A percentile compares a stretch with the other conserved stretches of the same genome.
phyloP scores from a whole-genome alignment of 2,329 filamentous ascomycete genomes.

The Venturia carpophila region DNA sequence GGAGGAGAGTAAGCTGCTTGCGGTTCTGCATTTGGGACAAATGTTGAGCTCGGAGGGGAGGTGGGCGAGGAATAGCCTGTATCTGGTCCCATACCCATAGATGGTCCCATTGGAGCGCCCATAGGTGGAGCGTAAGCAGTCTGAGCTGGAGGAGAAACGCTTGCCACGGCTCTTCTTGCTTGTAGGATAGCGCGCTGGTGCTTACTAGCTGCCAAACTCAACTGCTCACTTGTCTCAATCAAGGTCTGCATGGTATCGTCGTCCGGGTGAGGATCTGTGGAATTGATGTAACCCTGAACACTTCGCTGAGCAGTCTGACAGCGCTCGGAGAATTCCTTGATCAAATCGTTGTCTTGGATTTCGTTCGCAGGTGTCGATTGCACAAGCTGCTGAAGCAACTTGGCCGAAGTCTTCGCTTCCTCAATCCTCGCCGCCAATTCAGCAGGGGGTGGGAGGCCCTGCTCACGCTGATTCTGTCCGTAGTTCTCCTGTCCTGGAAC shows the following conservation, averaged over 20 bases:
- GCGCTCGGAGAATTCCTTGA: slow-evolving; percentile 84
- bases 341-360: slow-evolving; percentile 73
- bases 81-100: neutral
- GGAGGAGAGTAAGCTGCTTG: slow-evolving; percentile 17
- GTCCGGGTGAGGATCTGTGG: slow-evolving; percentile 71
- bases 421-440: slow-evolving; percentile 80
- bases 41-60: slow-evolving; percentile 9
- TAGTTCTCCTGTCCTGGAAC: slow-evolving; percentile 20
- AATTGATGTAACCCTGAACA: slow-evolving; percentile 78
- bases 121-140: neutral
- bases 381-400: slow-evolving; percentile 84
- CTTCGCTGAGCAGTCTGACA: slow-evolving; percentile 73
- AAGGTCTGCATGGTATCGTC: slow-evolving; percentile 89
- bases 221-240: slow-evolving; percentile 89
- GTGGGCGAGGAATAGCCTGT: slow-evolving; percentile 11
- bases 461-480: slow-evolving; percentile 21
- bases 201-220: slow-evolving; percentile 72
- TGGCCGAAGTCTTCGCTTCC: slow-evolving; percentile 83
- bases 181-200: slow-evolving; percentile 71
- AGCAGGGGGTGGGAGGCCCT: slow-evolving; percentile 52
- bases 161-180: slow-evolving; percentile 42
- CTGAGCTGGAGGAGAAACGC: slow-evolving; percentile 15
- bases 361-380: slow-evolving; percentile 74
- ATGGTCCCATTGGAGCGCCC: neutral
- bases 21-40: slow-evolving; percentile 1